Percentiles rank a stretch among this genome's conserved stretches.
Conservation (phyloP, 164 flowering plant species). For the Taxillus chinensis region DNA sequence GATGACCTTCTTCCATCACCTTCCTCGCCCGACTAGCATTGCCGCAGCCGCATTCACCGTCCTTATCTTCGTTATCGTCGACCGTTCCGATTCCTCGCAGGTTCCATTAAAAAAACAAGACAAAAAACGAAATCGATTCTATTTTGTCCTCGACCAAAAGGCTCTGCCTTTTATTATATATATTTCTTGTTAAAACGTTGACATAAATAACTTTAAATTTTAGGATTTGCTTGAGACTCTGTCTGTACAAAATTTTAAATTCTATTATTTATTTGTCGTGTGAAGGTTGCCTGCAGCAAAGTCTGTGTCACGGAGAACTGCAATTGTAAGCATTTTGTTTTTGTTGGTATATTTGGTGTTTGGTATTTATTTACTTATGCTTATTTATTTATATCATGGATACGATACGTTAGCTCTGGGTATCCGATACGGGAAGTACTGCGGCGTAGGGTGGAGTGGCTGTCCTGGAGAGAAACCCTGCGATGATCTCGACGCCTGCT, state of each 20-base stretch:
- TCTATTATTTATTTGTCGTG: not conserved
- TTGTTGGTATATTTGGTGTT: not conserved
- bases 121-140: not conserved
- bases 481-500: constrained; percentile 90
- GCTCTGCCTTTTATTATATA: not conserved
- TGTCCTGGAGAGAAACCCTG: constrained; percentile 92
- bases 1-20: not conserved
- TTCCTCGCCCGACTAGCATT: not conserved
- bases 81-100: constrained; percentile 13
- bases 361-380: not conserved
- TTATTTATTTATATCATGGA: not conserved
- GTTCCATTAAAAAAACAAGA: constrained; percentile 4
- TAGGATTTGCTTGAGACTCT: not conserved
- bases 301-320: constrained; percentile 60
- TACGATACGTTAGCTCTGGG: constrained; percentile 32
- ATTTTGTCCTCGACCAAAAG: not conserved
- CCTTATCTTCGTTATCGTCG: constrained; percentile 10
- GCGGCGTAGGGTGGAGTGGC: constrained; percentile 89
- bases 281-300: constrained; percentile 61
- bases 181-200: not conserved
- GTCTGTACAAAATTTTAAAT: not conserved
- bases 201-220: not conserved
- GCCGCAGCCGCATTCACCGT: constrained; percentile 12
- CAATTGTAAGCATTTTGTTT: constrained; percentile 33
- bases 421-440: constrained; percentile 80